phyloP scores from a whole-genome alignment of 116 monocot genomes.

The Iris pallida region DNA sequence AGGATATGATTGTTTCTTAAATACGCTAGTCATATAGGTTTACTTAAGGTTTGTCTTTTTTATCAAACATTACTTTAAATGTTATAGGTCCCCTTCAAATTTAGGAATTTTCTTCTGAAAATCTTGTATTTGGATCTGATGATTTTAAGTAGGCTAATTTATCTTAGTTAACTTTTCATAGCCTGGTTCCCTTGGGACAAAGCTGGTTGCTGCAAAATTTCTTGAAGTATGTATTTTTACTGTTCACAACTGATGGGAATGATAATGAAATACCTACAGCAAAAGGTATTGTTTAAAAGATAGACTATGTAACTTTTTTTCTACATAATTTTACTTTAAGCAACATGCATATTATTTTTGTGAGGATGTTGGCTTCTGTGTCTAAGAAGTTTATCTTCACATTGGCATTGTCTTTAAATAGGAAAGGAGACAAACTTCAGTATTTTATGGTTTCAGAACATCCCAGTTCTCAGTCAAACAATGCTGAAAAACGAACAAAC shows the following conservation, averaged over 20 bases:
- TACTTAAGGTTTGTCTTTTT: too few species aligned
- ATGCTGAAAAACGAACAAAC: constrained; percentile 45
- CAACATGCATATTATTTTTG: constrained; percentile 9
- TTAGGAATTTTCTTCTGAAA: not conserved
- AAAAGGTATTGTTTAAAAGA: constrained; percentile 33
- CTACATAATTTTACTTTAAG: not conserved
- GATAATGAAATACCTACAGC: constrained; percentile 21
- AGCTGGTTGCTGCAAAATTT: constrained; percentile 74
- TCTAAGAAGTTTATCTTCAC: constrained; percentile 8
- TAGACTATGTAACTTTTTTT: not conserved
- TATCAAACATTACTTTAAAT: too few species aligned
- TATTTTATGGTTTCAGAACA: constrained; percentile 36
- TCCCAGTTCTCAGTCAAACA: constrained; percentile 47
- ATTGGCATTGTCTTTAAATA: constrained; percentile 25
- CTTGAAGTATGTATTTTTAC: constrained; percentile 57
- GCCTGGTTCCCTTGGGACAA: constrained; percentile 51
- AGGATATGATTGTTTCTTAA: too few species aligned
- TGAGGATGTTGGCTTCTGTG: not conserved
- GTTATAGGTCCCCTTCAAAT: too few species aligned
- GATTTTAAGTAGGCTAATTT: not conserved
- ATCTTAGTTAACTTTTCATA: constrained; percentile 15
- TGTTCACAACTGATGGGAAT: constrained; percentile 48
- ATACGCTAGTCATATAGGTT: too few species aligned
- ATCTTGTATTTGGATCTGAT: not conserved
- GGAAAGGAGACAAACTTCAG: constrained; percentile 40